Percentiles rank a stretch among this genome's conserved stretches.
These are phyloP conservation scores for Neofusicoccum ribis DNA, from an alignment of 2,329 filamentous ascomycete species.

Conservation along the genomic window DNA sequence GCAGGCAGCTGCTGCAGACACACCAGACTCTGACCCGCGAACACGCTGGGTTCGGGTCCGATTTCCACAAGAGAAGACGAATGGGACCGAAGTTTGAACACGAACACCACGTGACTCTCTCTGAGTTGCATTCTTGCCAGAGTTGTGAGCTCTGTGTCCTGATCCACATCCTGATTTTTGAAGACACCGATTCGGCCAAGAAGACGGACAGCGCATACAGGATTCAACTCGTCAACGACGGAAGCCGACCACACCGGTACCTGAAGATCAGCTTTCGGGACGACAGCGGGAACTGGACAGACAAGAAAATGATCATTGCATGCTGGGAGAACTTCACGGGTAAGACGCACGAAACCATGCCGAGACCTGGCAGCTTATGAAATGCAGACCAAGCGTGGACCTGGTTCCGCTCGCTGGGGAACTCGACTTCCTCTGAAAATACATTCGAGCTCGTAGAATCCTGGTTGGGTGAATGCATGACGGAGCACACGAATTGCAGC, in stretches of 20 bases:
- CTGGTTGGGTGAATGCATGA: background rate
- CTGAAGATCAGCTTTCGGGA: background rate
- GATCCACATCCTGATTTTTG: background rate
- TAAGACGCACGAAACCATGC: background rate
- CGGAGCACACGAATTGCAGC: background rate
- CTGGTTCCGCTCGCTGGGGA: background rate
- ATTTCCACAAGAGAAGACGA: background rate
- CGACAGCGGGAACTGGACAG: background rate
- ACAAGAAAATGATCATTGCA: slow-evolving; percentile 1
- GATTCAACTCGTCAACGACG: background rate
- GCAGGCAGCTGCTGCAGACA: background rate
- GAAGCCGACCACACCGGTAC: background rate
- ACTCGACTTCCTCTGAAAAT: background rate
- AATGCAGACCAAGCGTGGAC: background rate
- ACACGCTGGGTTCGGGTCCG: background rate
- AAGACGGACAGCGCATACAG: background rate
- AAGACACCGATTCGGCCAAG: background rate
- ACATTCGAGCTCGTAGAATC: background rate
- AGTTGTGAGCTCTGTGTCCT: background rate
- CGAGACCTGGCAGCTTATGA: background rate
- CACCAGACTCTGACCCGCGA: background rate
- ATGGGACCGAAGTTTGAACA: background rate
- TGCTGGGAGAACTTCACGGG: background rate
- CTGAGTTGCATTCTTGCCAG: background rate
- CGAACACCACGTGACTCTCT: background rate